Conservation (phyloP, 352 stramenopile genomes). For the Phytophthora fragariaefolia region DNA sequence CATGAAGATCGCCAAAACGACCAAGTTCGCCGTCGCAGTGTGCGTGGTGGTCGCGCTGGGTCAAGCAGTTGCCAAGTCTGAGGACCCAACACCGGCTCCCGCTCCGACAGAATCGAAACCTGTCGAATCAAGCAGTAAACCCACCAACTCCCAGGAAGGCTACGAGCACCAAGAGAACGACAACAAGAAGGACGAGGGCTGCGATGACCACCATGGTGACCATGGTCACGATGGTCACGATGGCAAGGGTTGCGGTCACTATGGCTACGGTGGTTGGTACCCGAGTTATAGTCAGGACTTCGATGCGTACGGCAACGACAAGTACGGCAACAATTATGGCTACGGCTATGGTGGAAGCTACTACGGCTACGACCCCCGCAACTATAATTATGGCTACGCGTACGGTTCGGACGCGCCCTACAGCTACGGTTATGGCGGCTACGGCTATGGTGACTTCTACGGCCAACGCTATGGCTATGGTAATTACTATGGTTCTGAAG, state of each 20-base stretch:
- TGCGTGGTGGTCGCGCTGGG: not conserved
- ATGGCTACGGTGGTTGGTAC: not conserved
- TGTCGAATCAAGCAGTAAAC: not conserved
- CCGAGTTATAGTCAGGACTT: not conserved
- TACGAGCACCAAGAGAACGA: constrained; percentile 6
- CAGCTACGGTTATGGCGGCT: constrained; percentile 5
- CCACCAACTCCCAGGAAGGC: not conserved
- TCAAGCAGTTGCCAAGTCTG: not conserved
- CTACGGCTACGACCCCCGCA: constrained; percentile 3
- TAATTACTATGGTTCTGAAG: not conserved
- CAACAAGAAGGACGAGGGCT: not conserved
- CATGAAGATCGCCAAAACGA: constrained; percentile 2
- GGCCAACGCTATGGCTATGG: not conserved
- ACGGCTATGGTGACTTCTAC: not conserved
- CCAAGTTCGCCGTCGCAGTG: not conserved
- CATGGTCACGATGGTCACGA: not conserved
- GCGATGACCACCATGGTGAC: not conserved
- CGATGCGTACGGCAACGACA: not conserved
- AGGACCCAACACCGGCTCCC: not conserved
- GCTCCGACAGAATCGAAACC: not conserved
- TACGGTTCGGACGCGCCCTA: not conserved
- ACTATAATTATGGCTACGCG: constrained; percentile 8
- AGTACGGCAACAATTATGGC: constrained; percentile 7
- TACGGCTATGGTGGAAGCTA: constrained; percentile 2
- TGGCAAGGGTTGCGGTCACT: not conserved